phyloP scores from a whole-genome alignment of 1,139 yeast species.

The Kodamaea suecica region DNA sequence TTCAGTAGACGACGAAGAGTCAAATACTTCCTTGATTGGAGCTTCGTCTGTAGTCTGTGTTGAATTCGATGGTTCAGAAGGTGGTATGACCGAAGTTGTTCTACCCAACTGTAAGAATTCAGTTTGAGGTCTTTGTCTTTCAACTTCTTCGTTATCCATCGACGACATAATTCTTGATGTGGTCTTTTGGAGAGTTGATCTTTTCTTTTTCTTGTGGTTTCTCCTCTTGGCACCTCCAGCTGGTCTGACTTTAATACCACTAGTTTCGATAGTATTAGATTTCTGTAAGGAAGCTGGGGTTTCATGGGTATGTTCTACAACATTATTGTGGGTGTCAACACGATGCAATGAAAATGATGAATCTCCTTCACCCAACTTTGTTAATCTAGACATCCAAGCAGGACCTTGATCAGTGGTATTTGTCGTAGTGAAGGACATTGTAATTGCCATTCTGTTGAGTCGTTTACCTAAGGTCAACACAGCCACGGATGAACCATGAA shows the following conservation, averaged over 20 bases:
- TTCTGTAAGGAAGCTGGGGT: constrained; percentile 17
- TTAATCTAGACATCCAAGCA: constrained; percentile 85
- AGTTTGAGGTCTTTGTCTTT: constrained; percentile 39
- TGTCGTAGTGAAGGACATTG: constrained; percentile 79
- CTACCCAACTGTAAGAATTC: constrained; percentile 44
- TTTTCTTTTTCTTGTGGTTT: constrained; percentile 38
- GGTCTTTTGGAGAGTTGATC: constrained; percentile 6
- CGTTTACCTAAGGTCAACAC: constrained; percentile 86
- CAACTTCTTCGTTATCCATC: constrained; percentile 22
- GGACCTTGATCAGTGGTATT: constrained; percentile 60
- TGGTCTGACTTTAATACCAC: constrained; percentile 69
- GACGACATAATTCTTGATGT: constrained; percentile 4
- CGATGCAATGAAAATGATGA: constrained; percentile 79
- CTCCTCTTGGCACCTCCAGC: constrained; percentile 72
- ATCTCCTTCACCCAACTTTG: constrained; percentile 67
- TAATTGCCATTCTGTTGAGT: constrained; percentile 86
- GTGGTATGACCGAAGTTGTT: constrained; percentile 20
- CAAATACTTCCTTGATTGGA: constrained; percentile 12
- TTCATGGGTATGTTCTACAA: constrained; percentile 9
- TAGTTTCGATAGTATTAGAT: constrained; percentile 52
- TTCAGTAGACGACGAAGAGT: constrained; percentile 13
- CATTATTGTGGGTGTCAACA: constrained; percentile 52
- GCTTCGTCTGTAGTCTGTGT: constrained; percentile 9
- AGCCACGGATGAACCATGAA: constrained; percentile 97
- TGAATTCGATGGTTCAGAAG: constrained; percentile 9